Conservation (phyloP, 2,329 filamentous ascomycete genomes). For the Blastomyces emzantsi region DNA sequence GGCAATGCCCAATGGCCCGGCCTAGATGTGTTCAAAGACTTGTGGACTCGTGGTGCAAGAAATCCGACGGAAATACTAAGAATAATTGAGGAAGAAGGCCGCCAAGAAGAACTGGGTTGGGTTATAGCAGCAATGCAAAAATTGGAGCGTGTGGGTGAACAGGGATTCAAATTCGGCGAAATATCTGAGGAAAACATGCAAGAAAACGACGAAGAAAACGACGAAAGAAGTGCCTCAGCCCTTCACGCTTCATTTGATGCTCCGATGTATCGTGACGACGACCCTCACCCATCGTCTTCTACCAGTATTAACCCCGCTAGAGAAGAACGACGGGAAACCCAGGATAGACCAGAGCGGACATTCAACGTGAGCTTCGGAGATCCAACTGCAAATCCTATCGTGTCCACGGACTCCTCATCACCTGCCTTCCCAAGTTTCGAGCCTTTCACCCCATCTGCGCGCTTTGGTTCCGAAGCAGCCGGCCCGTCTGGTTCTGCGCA, state of each 20-base stretch:
- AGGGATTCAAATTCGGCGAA: conserved; percentile 1
- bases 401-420: neutral
- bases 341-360: neutral
- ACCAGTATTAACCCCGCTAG: neutral
- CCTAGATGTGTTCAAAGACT: conserved; percentile 44
- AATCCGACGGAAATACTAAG: conserved; percentile 50
- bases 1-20: conserved; percentile 5
- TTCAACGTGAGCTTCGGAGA: neutral
- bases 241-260: neutral
- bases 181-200: neutral
- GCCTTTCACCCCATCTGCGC: neutral
- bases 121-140: conserved; percentile 48
- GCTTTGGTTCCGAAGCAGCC: conserved; percentile 2
- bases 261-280: neutral
- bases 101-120: conserved; percentile 50
- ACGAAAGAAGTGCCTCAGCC: neutral
- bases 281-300: neutral
- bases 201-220: neutral
- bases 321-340: neutral
- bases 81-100: conserved; percentile 53
- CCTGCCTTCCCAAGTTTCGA: conserved; percentile 4
- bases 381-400: neutral
- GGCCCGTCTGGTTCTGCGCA: neutral
- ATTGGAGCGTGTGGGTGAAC: conserved; percentile 14
- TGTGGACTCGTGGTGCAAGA: conserved; percentile 51